phyloP scores from a whole-genome alignment of 768 basidiomycete genomes.

The Tricholoma matsutake region DNA sequence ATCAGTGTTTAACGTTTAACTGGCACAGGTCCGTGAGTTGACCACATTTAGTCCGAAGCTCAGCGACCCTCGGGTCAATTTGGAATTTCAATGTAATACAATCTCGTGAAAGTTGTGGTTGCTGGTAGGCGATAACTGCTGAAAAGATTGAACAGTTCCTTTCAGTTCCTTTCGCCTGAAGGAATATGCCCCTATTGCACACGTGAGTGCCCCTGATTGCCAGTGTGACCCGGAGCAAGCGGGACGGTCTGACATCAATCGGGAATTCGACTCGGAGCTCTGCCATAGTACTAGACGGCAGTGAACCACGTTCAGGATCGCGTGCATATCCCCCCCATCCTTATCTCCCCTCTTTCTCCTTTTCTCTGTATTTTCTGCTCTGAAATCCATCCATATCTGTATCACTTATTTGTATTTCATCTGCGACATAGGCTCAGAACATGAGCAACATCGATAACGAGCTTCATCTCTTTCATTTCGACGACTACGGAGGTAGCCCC shows the following conservation, averaged over 20 bases:
- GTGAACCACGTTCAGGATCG: slow-evolving; percentile 28
- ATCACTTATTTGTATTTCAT: slow-evolving; percentile 2
- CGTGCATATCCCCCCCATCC: slow-evolving; percentile 7
- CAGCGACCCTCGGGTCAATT: no score
- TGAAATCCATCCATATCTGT: slow-evolving; percentile 2
- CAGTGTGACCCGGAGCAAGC: neutral
- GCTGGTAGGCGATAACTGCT: no score
- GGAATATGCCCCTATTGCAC: neutral
- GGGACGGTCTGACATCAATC: neutral
- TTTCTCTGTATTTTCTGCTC: slow-evolving; percentile 11
- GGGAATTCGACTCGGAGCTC: neutral
- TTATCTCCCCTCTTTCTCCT: slow-evolving; percentile 16
- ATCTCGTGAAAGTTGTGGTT: no score
- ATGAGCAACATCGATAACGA: slow-evolving; percentile 51
- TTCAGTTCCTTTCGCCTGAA: no score
- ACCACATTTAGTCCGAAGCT: no score
- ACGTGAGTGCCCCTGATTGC: neutral
- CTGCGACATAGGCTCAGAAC: slow-evolving; percentile 11
- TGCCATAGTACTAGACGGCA: slow-evolving; percentile 23
- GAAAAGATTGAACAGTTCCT: no score
- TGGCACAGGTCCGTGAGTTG: no score
- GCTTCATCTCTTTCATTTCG: slow-evolving; percentile 48
- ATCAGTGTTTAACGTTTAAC: no score
- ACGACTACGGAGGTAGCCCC: slow-evolving; percentile 33
- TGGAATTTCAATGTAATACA: no score